Base-by-base conservation (phyloP, 345 rosid species). In the Pugionium cornutum region DNA sequence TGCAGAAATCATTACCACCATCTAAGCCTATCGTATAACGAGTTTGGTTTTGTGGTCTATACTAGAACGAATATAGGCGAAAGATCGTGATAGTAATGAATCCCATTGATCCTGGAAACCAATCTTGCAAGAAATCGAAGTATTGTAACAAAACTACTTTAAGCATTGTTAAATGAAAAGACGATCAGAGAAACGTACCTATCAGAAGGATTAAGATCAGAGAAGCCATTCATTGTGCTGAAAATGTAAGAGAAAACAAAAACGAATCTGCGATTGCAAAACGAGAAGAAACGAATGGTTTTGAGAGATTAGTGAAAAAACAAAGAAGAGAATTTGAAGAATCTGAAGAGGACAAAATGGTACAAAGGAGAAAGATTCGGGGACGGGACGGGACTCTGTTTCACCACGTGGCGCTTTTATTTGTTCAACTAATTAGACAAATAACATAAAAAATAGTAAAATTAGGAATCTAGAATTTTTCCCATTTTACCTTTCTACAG, bases 181-280 rank as follows among this genome's bases (percentile, higher is more conserved):
- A 42, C 1, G 27, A 63, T 71, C 45, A n/a, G 9, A 40, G 9
- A 4, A 31, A 25, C 35, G 46, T 72, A 72, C 76, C 71, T 72
- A 4, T 65, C 71, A 9, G 76, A 43, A 30, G 66, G 42, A 58
- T 25, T 58, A n/a, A 72, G 66, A 42, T 65, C 71, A 58, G 71
- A 18, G 42, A 51, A 9, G 42, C 71, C 76, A 65, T 72, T 65
- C 76, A 72, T 72, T 18, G 28, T 56, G 70, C 56, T 32, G 60
- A 41, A 43, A 32, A 10, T 31, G 54, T 18, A n/a, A 41, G 25
- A n/a, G 5, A 28, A 27, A 45, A 32, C 10, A 2, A 45, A 4
- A 32, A 41, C 1, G 29, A 47, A 64, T 64, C 70, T 34, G 26
- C 4, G 35, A 57, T 26, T 63, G 58, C 32, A 11, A 48, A 18